Evolutionary conservation across 179 eudicot genomes (phyloP).

Genomic region (Silene coronaria): DNA sequence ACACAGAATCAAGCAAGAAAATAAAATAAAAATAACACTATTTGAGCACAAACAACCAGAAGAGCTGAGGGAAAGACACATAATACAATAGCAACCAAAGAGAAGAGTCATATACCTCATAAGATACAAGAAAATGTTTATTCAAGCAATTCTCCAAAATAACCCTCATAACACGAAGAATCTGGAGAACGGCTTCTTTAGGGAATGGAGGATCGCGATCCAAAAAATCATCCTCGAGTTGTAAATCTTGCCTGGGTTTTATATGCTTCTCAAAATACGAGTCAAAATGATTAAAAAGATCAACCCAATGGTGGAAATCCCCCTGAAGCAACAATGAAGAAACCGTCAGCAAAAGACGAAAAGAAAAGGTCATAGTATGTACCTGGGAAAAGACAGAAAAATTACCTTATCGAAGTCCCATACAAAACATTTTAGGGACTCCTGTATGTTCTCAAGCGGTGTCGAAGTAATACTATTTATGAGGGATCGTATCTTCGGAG

Average conservation of each 20-base stretch:
- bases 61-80: background rate
- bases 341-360: conserved; percentile 22
- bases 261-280: conserved; percentile 79
- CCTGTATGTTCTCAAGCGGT: conserved; percentile 76
- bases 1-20: conserved; percentile 7
- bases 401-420: conserved; percentile 98
- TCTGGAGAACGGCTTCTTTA: conserved; percentile 82
- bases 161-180: conserved; percentile 75
- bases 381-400: conserved; percentile 2
- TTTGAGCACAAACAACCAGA: background rate
- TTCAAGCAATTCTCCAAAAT: conserved; percentile 90
- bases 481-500: conserved; percentile 80
- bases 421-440: conserved; percentile 63
- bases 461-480: conserved; percentile 63
- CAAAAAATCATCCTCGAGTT: conserved; percentile 69
- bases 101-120: conserved; percentile 55
- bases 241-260: conserved; percentile 86
- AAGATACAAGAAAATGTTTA: conserved; percentile 84
- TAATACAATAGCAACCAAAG: conserved; percentile 2
- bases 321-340: conserved; percentile 57
- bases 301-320: conserved; percentile 95
- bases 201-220: conserved; percentile 86
- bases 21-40: background rate
- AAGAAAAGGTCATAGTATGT: background rate
- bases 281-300: conserved; percentile 91